Evolutionary conservation across 345 rosid genomes (phyloP).

Genomic region (Fremontodendron californicum): DNA sequence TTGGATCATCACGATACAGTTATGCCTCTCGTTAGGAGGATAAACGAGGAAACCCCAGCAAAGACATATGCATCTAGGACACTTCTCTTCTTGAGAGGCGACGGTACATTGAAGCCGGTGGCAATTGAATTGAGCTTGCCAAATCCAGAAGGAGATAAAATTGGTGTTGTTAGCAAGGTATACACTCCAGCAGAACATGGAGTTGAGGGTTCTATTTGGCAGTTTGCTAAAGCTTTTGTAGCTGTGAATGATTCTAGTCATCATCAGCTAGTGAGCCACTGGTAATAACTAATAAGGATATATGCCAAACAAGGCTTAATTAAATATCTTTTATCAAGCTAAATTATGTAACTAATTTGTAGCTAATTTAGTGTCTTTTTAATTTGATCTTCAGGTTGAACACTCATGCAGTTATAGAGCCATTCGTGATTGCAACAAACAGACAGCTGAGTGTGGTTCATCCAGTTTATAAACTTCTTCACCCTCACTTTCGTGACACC

Average conservation of each 20-base stretch:
- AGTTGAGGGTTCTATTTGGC: slow-evolving; percentile 67
- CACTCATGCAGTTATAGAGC: slow-evolving; percentile 84
- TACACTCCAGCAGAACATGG: slow-evolving; percentile 64
- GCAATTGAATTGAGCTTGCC: slow-evolving; percentile 84
- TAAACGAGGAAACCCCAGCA: slow-evolving; percentile 36
- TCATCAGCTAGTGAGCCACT: slow-evolving; percentile 86
- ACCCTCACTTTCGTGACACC: slow-evolving; percentile 79
- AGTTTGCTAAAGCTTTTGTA: slow-evolving; percentile 78
- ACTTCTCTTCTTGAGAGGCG: slow-evolving; percentile 55
- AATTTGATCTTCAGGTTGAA: slow-evolving; percentile 45
- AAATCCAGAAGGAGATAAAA: slow-evolving; percentile 56
- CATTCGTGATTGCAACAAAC: slow-evolving; percentile 71
- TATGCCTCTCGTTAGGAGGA: slow-evolving; percentile 57
- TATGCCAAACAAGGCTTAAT: neutral
- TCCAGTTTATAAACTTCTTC: slow-evolving; percentile 65
- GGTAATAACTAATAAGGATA: slow-evolving; percentile 37
- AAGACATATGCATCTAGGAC: slow-evolving; percentile 83
- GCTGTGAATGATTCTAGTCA: slow-evolving; percentile 77
- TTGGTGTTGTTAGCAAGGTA: slow-evolving; percentile 61
- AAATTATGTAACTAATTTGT: neutral
- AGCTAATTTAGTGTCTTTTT: neutral
- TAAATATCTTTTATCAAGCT: neutral
- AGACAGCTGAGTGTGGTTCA: slow-evolving; percentile 75
- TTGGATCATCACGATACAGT: slow-evolving; percentile 78
- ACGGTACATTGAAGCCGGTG: slow-evolving; percentile 66